Base-by-base conservation (phyloP, 2,329 filamentous ascomycete species). In the Colletotrichum destructivum region DNA sequence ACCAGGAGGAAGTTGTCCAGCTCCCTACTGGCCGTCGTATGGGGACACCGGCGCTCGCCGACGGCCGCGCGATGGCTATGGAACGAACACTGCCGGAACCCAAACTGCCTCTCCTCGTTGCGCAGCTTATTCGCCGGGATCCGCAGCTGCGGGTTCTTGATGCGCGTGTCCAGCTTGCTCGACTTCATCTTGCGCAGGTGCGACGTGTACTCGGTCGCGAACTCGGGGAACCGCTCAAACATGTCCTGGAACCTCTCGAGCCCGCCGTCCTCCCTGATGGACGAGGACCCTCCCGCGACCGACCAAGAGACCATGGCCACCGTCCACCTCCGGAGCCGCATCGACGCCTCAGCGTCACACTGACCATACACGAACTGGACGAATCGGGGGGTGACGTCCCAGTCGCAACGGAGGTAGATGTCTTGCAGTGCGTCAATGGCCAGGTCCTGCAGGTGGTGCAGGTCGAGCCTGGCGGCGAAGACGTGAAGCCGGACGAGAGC, bases 271-370 rank as follows among this genome's bases (percentile, higher is more conserved):
- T 68, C 67, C n/a, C 72, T 66, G 77, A 76, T 75, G n/a, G 76
- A 72, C 35, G 69, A 72, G 15, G 74, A 64, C 16, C 83, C 79
- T 13, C 78, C 79, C 31, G 83, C 82, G 42, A 89, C 82, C 3
- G 85, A 84, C 83, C 88, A 90, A n/a, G 88, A 87, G 16, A 88
- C 83, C 87, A 90, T 90, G 69, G 88, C 88, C 7, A 90, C 87
- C 65, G 87, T 85, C 88, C 88, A 90, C 74, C 88, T 86, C 59
- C 88, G 86, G 49, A 90, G 81, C 12, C 88, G 85, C 51, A 87
- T 84, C 63, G 87, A 84, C 46, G 85, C 82, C 38, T 83, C 77
- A 15, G 84, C 78, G 61, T 88, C 85, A 77, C 87, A 88, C 73
- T 87, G 83, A n/a, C 80, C 84, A 79, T 90, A 90, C 13, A 90